A percentile compares a stretch with the other conserved stretches of the same genome.
phyloP scores from a whole-genome alignment of 2,329 filamentous ascomycete genomes.

The Fusarium siculi region DNA sequence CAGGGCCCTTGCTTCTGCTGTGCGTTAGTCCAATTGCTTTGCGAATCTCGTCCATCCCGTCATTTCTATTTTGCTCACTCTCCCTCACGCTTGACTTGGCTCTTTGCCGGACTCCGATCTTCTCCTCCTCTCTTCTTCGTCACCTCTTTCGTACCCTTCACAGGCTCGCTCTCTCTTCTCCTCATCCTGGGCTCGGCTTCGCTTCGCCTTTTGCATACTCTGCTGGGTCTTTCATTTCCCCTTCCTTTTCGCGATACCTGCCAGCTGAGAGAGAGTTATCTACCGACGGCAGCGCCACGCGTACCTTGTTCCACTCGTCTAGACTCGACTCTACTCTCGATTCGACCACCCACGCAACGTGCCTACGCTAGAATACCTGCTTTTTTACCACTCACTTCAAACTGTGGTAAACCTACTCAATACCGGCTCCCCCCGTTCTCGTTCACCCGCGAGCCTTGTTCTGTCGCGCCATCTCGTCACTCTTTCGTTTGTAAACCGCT shows the following conservation, averaged over 20 bases:
- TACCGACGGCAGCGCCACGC: conserved; percentile 25
- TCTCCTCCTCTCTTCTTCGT: not conserved
- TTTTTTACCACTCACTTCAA: conserved; percentile 11
- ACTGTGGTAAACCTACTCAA: conserved; percentile 8
- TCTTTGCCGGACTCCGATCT: conserved; percentile 32
- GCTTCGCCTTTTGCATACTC: not conserved
- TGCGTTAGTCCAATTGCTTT: conserved; percentile 1
- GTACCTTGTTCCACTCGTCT: conserved; percentile 23
- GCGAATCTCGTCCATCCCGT: conserved; percentile 6
- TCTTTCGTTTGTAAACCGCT: not conserved
- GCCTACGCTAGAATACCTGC: conserved; percentile 12
- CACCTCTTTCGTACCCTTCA: not conserved
- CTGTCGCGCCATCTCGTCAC: conserved; percentile 2
- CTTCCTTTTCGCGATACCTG: conserved; percentile 10
- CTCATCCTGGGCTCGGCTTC: not conserved
- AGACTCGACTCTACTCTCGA: conserved; percentile 14
- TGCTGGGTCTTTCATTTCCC: not conserved
- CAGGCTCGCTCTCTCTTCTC: not conserved
- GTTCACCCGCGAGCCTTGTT: not conserved
- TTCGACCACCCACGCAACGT: conserved; percentile 19
- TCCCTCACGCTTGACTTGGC: conserved; percentile 3
- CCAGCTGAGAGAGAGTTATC: not conserved
- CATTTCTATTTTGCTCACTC: conserved; percentile 11
- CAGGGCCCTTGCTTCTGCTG: conserved; percentile 12
- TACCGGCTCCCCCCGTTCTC: conserved; percentile 12